Conservation (phyloP, 352 stramenopile species). For the Phytophthora pinifolia region DNA sequence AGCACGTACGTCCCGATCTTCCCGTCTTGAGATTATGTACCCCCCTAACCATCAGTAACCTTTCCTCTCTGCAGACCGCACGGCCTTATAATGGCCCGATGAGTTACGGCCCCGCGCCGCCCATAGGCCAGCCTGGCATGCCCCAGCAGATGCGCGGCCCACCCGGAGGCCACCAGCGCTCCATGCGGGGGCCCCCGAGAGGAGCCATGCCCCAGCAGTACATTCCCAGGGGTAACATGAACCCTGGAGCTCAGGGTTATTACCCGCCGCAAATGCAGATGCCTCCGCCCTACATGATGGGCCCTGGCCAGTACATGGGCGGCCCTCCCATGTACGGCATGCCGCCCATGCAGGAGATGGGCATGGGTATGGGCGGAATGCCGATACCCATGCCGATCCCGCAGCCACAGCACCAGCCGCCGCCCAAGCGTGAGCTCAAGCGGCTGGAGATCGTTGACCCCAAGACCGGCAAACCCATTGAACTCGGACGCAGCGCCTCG, state of each 20-base stretch:
- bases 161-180: slow-evolving; percentile 33
- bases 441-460: slow-evolving; percentile 51
- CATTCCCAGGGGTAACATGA: slow-evolving; percentile 42
- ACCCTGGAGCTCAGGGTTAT: slow-evolving; percentile 39
- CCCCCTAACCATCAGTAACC: neutral
- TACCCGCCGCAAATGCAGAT: slow-evolving; percentile 52
- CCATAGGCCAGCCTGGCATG: slow-evolving; percentile 36
- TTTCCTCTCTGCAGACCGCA: slow-evolving; percentile 21
- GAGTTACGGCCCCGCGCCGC: slow-evolving; percentile 34
- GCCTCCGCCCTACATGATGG: slow-evolving; percentile 52
- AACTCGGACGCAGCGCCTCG: slow-evolving; percentile 25
- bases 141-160: slow-evolving; percentile 54
- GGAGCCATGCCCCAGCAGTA: slow-evolving; percentile 42
- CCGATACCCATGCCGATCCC: slow-evolving; percentile 37
- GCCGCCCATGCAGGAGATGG: slow-evolving; percentile 44
- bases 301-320: slow-evolving; percentile 38
- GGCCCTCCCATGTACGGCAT: slow-evolving; percentile 45
- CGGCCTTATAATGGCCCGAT: slow-evolving; percentile 47
- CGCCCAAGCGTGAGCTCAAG: slow-evolving; percentile 52
- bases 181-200: slow-evolving; percentile 40
- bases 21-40: no score
- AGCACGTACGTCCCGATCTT: slow-evolving; percentile 32
- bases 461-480: slow-evolving; percentile 47
- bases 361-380: slow-evolving; percentile 44
- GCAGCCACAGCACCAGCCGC: slow-evolving; percentile 36